Evolutionary conservation across 352 stramenopile genomes (phyloP).

Genomic region (Pythium utonaiense): DNA sequence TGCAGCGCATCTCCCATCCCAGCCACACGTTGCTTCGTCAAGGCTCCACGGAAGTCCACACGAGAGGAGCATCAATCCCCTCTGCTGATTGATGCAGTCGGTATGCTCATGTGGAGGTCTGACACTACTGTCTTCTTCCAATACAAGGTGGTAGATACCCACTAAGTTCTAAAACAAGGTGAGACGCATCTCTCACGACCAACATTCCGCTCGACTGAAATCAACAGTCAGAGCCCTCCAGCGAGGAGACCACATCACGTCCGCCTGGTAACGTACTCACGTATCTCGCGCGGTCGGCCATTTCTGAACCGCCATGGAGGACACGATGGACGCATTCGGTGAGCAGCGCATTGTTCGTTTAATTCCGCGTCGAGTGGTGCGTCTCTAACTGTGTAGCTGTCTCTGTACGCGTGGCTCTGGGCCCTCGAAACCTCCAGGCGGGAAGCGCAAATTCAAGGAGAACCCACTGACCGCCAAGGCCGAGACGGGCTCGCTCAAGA

Average conservation of each 20-base stretch:
- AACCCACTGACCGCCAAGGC: slow-evolving; percentile 72
- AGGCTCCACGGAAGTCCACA: neutral
- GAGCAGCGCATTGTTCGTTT: neutral
- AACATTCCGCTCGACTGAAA: slow-evolving; percentile 21
- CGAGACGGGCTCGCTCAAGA: slow-evolving; percentile 66
- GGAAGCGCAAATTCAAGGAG: slow-evolving; percentile 74
- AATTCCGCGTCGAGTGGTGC: slow-evolving; percentile 1
- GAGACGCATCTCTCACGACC: neutral
- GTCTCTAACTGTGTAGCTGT: slow-evolving; percentile 7
- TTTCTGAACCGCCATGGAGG: slow-evolving; percentile 10
- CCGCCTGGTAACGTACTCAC: neutral
- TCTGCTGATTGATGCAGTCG: neutral
- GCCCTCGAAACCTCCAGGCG: slow-evolving; percentile 22
- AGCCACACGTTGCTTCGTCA: neutral
- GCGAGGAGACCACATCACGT: neutral
- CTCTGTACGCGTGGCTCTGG: neutral
- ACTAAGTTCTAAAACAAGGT: neutral
- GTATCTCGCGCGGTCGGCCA: neutral
- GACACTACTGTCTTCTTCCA: neutral
- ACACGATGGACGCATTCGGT: slow-evolving; percentile 19
- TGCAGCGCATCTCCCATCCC: neutral
- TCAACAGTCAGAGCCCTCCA: slow-evolving; percentile 5
- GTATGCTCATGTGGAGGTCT: neutral
- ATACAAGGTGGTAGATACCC: neutral
- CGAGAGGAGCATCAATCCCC: neutral